phyloP scores from a whole-genome alignment of 176 grass and related monocot genomes.

The Oryza longistaminata region DNA sequence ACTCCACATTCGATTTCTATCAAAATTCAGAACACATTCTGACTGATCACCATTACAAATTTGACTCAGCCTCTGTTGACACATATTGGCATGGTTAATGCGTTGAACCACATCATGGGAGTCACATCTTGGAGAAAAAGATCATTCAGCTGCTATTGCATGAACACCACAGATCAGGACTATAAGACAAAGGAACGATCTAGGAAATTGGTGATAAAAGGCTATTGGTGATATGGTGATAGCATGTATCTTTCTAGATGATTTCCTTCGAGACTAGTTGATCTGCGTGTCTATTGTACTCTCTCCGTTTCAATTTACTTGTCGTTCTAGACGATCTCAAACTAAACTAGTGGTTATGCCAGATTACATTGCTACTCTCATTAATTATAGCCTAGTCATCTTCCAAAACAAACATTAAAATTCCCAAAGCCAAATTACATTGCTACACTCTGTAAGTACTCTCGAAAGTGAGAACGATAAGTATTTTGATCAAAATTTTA shows the following conservation, averaged over 20 bases:
- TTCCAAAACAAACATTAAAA: too few relatives aligned
- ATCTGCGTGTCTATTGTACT: neutral
- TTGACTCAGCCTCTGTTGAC: neutral
- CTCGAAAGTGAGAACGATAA: too few relatives aligned
- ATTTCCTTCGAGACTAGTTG: neutral
- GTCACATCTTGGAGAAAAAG: slow-evolving; percentile 18
- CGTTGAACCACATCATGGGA: slow-evolving; percentile 6
- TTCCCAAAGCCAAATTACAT: too few relatives aligned
- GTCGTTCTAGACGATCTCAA: too few relatives aligned
- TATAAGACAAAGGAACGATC: slow-evolving; percentile 4
- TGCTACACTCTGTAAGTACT: too few relatives aligned
- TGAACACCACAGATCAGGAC: slow-evolving; percentile 11
- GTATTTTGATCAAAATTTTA: too few relatives aligned
- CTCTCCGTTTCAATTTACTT: too few relatives aligned
- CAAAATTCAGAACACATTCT: neutral
- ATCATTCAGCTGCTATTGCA: neutral
- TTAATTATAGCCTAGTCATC: too few relatives aligned
- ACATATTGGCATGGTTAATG: neutral
- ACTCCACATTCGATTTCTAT: neutral
- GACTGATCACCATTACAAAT: slow-evolving; percentile 23
- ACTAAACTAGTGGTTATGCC: too few relatives aligned
- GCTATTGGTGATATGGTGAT: neutral
- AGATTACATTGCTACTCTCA: too few relatives aligned
- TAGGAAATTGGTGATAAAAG: slow-evolving; percentile 6
- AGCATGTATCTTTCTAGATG: neutral